Conservation (phyloP, 805 yeast species). For the Zygosaccharomyces lentus region DNA sequence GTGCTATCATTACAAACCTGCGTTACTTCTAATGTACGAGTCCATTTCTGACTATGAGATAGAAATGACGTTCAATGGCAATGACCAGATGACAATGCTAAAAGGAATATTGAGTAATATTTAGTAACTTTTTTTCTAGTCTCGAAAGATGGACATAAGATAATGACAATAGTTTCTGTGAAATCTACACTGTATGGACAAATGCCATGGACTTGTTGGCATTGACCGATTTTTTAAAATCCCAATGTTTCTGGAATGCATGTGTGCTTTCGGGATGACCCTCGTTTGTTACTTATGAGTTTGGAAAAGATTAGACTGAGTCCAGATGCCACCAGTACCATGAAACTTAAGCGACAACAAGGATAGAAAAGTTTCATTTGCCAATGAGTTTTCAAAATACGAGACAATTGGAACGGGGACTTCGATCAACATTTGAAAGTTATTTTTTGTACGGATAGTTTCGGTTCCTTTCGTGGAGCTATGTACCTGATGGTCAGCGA, state of each 20-base stretch:
- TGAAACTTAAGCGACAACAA: not conserved
- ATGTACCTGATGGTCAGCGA: not conserved
- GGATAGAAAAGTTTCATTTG: not conserved
- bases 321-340: not conserved
- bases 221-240: not conserved
- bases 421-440: slow-evolving; percentile 6
- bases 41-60: not conserved
- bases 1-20: not conserved
- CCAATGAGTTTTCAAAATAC: not conserved
- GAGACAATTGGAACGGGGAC: slow-evolving; percentile 5
- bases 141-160: slow-evolving; percentile 3
- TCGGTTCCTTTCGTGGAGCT: not conserved
- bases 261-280: slow-evolving; percentile 2
- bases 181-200: slow-evolving; percentile 5
- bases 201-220: slow-evolving; percentile 3
- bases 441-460: not conserved
- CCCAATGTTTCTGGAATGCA: slow-evolving; percentile 1
- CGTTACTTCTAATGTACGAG: not conserved
- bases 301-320: not conserved
- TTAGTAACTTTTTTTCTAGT: not conserved
- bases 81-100: not conserved
- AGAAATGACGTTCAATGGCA: not conserved
- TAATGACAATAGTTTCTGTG: slow-evolving; percentile 1
- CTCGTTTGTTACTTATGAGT: slow-evolving; percentile 4
- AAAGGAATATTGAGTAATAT: not conserved